Percentiles rank a stretch among this genome's conserved stretches.
Evolutionary conservation across 1,284 basidiomycete species (phyloP).

Genomic region (Heterobasidion occidentale): DNA sequence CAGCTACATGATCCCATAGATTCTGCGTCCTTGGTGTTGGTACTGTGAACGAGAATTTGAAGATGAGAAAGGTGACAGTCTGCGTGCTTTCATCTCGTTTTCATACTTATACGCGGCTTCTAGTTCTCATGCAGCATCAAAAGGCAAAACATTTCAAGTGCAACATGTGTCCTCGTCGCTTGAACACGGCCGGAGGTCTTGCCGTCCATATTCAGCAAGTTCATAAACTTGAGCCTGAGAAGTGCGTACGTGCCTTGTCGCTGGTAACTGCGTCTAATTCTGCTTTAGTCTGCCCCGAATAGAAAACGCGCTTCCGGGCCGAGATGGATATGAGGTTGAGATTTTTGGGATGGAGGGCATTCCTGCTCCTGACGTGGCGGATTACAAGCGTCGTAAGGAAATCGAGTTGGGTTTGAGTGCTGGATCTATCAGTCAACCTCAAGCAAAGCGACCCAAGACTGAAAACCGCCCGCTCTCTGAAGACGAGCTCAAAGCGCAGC

Average conservation of each 20-base stretch:
- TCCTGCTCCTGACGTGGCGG: constrained; percentile 87
- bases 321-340: constrained; percentile 97
- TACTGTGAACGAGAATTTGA: constrained; percentile 99
- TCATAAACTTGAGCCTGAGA: constrained; percentile 95
- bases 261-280: constrained; percentile 8
- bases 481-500: constrained; percentile 78
- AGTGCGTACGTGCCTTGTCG: constrained; percentile 42
- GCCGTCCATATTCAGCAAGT: constrained; percentile 99
- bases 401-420: constrained; percentile 83
- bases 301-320: constrained; percentile 92
- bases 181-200: constrained; percentile 96
- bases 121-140: constrained; percentile 97
- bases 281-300: constrained; percentile 64
- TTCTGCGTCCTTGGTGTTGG: constrained; percentile 95
- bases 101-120: background rate
- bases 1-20: constrained; percentile 30
- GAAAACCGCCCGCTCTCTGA: constrained; percentile 78
- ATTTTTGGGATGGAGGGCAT: constrained; percentile 99
- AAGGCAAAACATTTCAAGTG: constrained; percentile 99
- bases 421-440: constrained; percentile 72
- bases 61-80: constrained; percentile 80
- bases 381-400: constrained; percentile 92
- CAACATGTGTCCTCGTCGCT: constrained; percentile 87
- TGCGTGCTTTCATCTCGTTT: background rate
- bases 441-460: constrained; percentile 75